Base-by-base conservation (phyloP, 1,139 yeast genomes). In the Barnettozyma hawaiiensis region DNA sequence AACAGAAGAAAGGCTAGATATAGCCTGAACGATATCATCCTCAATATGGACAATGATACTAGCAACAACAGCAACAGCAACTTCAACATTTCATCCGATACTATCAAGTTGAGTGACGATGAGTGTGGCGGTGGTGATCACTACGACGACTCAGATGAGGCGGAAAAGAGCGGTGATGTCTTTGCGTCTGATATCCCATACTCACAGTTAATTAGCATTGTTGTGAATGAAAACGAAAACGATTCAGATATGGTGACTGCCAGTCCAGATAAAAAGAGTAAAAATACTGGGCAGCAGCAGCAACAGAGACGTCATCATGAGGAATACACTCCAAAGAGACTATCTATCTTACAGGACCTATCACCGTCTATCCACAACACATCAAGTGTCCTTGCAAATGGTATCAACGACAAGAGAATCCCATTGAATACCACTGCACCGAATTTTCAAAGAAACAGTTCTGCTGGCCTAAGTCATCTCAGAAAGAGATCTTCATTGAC, bases 161-260 rank as follows among this genome's bases (percentile, higher is more conserved):
- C 43, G 18, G 45, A 48, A 12, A 20, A 31, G 5, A 23, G 23
- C 14, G 46, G 43, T 15, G 44, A 40, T 7, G 34, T 38, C 7
- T 50, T 48, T 21, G 52, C 48, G n/a, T 38, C 42, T 32, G 52
- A 44, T 42, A 32, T 40, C 19, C 54, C 55, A 3, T 54, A 50
- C 32, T 45, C 54, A 2, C 41, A 28, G 18, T 40, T 54, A 7
- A 44, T 55, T 14, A 45, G 46, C 16, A 43, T 55, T 26, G 50
- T 54, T 3, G 45, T 55, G 7, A 51, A 55, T 11, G 59, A 55
- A 38, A 48, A 54, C 24, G 58, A 54, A 28, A 50, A 51, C 31
- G 55, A 48, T 34, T 39, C 43, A 3, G 39, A 46, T 3, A 6
- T 45, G 39, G 37, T 43, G 24, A 41, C 48, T 38, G 50, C 47